Base-by-base conservation (phyloP, 768 basidiomycete genomes). In the Boletellus ananas region DNA sequence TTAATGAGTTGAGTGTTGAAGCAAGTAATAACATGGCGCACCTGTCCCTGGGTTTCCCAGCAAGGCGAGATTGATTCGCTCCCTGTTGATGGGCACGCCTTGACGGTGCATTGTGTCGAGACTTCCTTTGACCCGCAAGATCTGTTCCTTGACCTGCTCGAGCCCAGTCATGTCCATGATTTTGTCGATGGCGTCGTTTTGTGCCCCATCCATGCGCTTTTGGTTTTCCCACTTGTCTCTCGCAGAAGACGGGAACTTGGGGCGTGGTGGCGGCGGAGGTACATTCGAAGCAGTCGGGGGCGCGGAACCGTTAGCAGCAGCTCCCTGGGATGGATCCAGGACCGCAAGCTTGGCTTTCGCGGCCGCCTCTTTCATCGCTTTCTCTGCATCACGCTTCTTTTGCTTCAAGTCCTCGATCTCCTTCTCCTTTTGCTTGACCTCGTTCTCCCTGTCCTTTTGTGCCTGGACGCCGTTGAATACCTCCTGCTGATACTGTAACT, bases 11-110 rank as follows among this genome's bases (percentile, higher is more conserved):
- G 13, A 4, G 17, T 20, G 3, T 2, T 33, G 4, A 29, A 29
- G 27, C 27, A 7, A 29, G 10, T 7, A 29, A 16, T 39, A 8
- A 51, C 27, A 4, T 7, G 29, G 54, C 72, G 25, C 49, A 86
- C 85, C 85, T 63, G 86, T 88, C 9, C 85, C 85, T 4, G 85
- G 86, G 58, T 88, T 88, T 13, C 85, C 85, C 0, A 85, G 75
- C 12, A 88, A 68, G 12, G 73, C 75, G 17, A 78, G 72, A 61
- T 87, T 85, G 60, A 83, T 79, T 0, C 85, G 70, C 46, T 86
- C 83, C 25, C 74, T 71, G 21, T 76, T 72, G 13, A 82, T 52
- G 6, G 81, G 73, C 0, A 73, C 65, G 14, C 70, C 71, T 64
- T 87, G 85, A 8, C 84, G 74, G n/a, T 61, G 66, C 25, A 72